phyloP scores from a whole-genome alignment of 768 basidiomycete genomes.

The Lactarius vividus region DNA sequence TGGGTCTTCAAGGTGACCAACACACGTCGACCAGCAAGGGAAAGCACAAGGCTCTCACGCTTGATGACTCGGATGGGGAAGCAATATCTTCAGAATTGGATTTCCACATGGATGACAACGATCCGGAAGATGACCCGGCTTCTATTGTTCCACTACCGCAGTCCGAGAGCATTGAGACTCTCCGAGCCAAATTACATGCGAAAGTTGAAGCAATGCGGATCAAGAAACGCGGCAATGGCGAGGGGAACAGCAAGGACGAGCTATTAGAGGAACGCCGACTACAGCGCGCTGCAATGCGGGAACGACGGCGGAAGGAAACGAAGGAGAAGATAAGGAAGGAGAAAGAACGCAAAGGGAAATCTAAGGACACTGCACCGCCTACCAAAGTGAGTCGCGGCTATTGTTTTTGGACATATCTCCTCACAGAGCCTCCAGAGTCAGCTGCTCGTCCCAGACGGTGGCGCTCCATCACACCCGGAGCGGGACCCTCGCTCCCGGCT shows the following conservation, averaged over 20 bases:
- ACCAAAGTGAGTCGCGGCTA: conserved; percentile 66
- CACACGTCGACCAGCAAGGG: conserved; percentile 36
- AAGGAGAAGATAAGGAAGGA: conserved; percentile 75
- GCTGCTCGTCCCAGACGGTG: conserved; percentile 63
- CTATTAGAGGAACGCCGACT: conserved; percentile 75
- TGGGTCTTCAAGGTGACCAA: conserved; percentile 47
- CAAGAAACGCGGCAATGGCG: conserved; percentile 35
- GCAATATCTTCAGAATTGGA: conserved; percentile 41
- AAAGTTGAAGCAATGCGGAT: conserved; percentile 69
- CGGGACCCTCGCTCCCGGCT: conserved; percentile 35
- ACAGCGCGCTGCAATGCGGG: conserved; percentile 79
- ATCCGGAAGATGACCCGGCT: conserved; percentile 35
- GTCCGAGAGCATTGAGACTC: conserved; percentile 55
- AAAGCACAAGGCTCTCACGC: conserved; percentile 46
- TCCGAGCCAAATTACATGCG: conserved; percentile 73
- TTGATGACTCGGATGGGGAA: conserved; percentile 34
- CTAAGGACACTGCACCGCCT: conserved; percentile 41
- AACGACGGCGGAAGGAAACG: conserved; percentile 80
- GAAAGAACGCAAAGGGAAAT: conserved; percentile 50
- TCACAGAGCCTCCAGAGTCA: conserved; percentile 50
- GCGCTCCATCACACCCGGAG: conserved; percentile 28
- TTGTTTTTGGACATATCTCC: background rate
- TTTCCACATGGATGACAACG: conserved; percentile 32
- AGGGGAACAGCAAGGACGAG: conserved; percentile 71
- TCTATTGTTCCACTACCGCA: conserved; percentile 59